Base-by-base conservation (phyloP, 805 yeast genomes). In the Wickerhamiella allomyrinae region DNA sequence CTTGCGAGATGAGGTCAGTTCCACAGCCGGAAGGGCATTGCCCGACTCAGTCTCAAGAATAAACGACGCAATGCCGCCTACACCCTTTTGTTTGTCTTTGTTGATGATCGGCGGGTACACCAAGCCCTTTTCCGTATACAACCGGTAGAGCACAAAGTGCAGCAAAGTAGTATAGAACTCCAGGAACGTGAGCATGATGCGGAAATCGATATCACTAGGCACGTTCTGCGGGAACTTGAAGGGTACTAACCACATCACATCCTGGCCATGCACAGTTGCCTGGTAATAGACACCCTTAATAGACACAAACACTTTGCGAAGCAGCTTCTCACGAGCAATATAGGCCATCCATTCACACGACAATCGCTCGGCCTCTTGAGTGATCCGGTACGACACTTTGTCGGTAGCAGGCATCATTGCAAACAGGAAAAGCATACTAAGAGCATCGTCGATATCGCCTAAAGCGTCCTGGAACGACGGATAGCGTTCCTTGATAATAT, bases 261-360 rank as follows among this genome's bases (percentile, higher is more conserved):
- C 94, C 62, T 86, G 95, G 51, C 98, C 98, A 60, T 73, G 77
- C 37, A 91, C 76, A 47, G 60, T 73, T 25, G 95, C 97, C 60
- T 86, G 85, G 59, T 89, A 91, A 63, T 91, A 91, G 14, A 89
- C 93, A 66, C 98, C 98, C 63, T 91, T 91, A 57, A 91, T 89
- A 39, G 94, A 81, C 29, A 91, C 96, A 65, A 91, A 91, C 13
- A 86, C 95, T 61, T 89, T 91, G 52, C 77, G 75, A 51, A 91
- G 65, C 27, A 77, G 66, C 55, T 86, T 72, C 60, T 89, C 94
- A 54, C 77, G 77, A 11, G 97, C 84, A 44, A 89, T 79, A 59
- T 71, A 89, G 0, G 97, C 97, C 60, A 81, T 70, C 97, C 98
- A 91, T 61, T 91, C 94, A 62, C 83, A 83, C 56, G 94, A 79